Percentiles rank a stretch among this genome's conserved stretches.
phyloP scores from a whole-genome alignment of 441 rosid species.

The Melastoma candidum region DNA sequence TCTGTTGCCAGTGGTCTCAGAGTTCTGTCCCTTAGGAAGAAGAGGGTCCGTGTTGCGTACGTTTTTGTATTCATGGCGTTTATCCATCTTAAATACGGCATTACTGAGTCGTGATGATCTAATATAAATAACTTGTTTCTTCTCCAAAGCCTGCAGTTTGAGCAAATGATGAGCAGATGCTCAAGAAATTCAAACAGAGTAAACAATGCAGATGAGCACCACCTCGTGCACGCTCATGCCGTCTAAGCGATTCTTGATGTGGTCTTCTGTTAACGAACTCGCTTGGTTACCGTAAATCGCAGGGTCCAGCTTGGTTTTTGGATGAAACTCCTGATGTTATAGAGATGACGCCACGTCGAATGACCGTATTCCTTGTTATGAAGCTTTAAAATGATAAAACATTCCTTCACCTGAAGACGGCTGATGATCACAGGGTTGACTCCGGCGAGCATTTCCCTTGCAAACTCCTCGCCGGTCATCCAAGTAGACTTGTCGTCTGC shows the following conservation, averaged over 20 bases:
- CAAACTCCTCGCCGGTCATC: constrained; percentile 76
- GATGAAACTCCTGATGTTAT: constrained; percentile 53
- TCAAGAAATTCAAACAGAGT: neutral
- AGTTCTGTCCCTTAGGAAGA: constrained; percentile 59
- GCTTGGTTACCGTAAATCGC: constrained; percentile 39
- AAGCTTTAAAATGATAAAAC: neutral
- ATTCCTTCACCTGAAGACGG: constrained; percentile 39
- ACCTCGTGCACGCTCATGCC: constrained; percentile 36
- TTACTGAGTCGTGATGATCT: constrained; percentile 72
- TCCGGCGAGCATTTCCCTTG: constrained; percentile 76
- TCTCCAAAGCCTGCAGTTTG: constrained; percentile 38
- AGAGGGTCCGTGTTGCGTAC: constrained; percentile 71
- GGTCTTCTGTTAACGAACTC: constrained; percentile 42
- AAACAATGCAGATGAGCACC: constrained; percentile 24
- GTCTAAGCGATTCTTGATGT: constrained; percentile 36
- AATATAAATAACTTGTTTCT: constrained; percentile 51
- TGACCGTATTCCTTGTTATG: too few species aligned
- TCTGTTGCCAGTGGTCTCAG: constrained; percentile 77
- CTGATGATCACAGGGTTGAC: constrained; percentile 55
- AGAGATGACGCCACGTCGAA: too few species aligned
- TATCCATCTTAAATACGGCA: constrained; percentile 58
- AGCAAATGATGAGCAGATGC: too few species aligned
- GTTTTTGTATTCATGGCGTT: constrained; percentile 65
- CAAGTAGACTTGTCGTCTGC: constrained; percentile 33
- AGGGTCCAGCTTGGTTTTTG: constrained; percentile 42